Percentiles rank a stretch among this genome's conserved stretches.
Evolutionary conservation across 352 stramenopile species (phyloP).

Genomic region (Globisporangium nodosum): DNA sequence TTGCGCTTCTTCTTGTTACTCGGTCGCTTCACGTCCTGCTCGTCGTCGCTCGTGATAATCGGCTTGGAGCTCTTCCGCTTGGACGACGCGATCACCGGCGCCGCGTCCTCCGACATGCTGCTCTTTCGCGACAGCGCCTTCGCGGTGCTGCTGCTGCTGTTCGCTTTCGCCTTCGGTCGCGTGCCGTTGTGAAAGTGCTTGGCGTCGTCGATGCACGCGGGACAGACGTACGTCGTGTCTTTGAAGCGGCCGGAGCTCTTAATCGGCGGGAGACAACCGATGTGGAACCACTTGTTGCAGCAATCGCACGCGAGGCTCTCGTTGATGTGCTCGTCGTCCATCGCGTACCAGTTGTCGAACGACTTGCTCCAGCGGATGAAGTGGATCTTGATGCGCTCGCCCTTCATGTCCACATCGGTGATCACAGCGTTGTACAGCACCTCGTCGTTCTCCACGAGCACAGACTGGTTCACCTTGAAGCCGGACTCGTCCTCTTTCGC

Average conservation of each 20-base stretch:
- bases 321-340: conserved; percentile 88
- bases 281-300: conserved; percentile 88
- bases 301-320: conserved; percentile 86
- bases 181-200: conserved; percentile 66
- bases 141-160: conserved; percentile 11
- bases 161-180: conserved; percentile 40
- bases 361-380: conserved; percentile 84
- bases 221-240: conserved; percentile 84
- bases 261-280: conserved; percentile 76
- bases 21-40: conserved; percentile 13
- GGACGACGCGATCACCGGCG: neutral
- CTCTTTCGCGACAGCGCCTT: conserved; percentile 8
- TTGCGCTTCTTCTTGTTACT: conserved; percentile 39
- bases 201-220: conserved; percentile 70
- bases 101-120: conserved; percentile 16
- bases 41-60: conserved; percentile 31
- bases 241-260: conserved; percentile 83
- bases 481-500: conserved; percentile 26
- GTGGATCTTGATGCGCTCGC: conserved; percentile 83
- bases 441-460: conserved; percentile 83
- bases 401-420: conserved; percentile 64
- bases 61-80: conserved; percentile 26
- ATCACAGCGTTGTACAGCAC: conserved; percentile 86
- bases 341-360: conserved; percentile 86
- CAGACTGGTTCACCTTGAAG: conserved; percentile 79